Percentiles rank a stretch among this genome's conserved stretches.
These are phyloP conservation scores for Nicotiana noctiflora DNA, from an alignment of 257 asterid species.

Conservation along the genomic window DNA sequence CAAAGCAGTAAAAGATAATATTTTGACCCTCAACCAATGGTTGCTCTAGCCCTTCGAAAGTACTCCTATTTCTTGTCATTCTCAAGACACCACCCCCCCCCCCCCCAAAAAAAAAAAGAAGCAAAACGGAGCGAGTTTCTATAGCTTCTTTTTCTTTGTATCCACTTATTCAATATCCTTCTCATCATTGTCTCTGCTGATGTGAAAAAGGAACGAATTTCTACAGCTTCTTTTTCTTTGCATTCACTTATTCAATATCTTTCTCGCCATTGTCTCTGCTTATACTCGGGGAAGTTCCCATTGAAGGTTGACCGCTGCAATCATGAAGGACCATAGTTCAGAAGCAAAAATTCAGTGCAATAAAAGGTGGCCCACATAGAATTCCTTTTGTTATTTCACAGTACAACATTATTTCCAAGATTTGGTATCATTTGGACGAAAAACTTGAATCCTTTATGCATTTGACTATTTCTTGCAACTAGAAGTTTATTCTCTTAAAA, in stretches of 20 bases:
- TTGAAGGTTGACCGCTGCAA: neutral
- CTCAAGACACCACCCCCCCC: too few species aligned
- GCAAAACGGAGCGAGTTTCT: neutral
- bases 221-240: neutral
- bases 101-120: neutral
- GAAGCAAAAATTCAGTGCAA: neutral
- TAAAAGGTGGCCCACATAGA: neutral
- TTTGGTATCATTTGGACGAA: neutral
- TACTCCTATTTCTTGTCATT: neutral
- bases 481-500: neutral
- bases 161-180: neutral
- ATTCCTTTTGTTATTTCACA: neutral
- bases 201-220: neutral
- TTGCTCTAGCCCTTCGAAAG: neutral
- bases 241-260: neutral
- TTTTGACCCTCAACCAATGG: neutral
- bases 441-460: neutral
- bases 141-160: neutral
- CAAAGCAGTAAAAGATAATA: neutral
- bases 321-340: neutral
- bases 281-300: neutral
- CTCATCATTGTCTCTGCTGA: neutral
- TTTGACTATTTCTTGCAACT: neutral
- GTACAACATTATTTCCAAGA: neutral
- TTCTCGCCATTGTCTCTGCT: neutral